These are phyloP conservation scores for Mycena vulgaris DNA, from an alignment of 768 basidiomycete genomes.

Conservation along the genomic window DNA sequence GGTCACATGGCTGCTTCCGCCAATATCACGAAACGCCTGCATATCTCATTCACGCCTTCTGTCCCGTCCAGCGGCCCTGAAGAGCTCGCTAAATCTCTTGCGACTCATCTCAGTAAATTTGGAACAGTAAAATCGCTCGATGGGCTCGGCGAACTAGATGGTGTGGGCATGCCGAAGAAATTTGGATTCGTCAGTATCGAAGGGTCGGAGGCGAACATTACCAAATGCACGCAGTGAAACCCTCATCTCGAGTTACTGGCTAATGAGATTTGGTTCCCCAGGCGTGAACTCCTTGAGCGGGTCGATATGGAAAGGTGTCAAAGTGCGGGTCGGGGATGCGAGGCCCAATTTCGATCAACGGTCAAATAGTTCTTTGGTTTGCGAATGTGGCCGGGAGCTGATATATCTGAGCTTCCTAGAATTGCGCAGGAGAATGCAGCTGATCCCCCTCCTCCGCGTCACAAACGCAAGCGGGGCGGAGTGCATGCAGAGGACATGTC, in stretches of 20 bases:
- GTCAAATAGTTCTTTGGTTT: constrained; percentile 53
- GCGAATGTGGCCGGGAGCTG: not conserved
- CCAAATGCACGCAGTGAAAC: constrained; percentile 68
- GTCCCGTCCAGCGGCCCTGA: constrained; percentile 52
- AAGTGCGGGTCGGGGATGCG: constrained; percentile 87
- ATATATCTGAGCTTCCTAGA: not conserved
- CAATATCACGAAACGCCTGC: constrained; percentile 60
- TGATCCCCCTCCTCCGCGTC: constrained; percentile 56
- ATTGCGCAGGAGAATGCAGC: constrained; percentile 27
- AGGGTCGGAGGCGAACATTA: constrained; percentile 69
- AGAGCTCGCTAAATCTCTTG: constrained; percentile 57
- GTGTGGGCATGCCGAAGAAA: constrained; percentile 74
- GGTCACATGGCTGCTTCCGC: constrained; percentile 28
- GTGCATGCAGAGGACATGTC: constrained; percentile 75
- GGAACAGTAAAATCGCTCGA: constrained; percentile 79
- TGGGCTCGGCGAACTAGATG: constrained; percentile 77
- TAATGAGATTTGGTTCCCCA: constrained; percentile 43
- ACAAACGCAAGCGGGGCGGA: constrained; percentile 59
- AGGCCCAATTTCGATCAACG: constrained; percentile 79
- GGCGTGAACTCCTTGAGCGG: constrained; percentile 86
- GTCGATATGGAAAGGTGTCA: constrained; percentile 91
- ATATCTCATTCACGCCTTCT: constrained; percentile 68
- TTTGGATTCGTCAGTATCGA: constrained; percentile 85
- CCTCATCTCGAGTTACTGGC: not conserved
- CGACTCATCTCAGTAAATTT: constrained; percentile 71